Evolutionary conservation across 2,329 filamentous ascomycete species (phyloP).

Genomic region (Phialophora tarda): DNA sequence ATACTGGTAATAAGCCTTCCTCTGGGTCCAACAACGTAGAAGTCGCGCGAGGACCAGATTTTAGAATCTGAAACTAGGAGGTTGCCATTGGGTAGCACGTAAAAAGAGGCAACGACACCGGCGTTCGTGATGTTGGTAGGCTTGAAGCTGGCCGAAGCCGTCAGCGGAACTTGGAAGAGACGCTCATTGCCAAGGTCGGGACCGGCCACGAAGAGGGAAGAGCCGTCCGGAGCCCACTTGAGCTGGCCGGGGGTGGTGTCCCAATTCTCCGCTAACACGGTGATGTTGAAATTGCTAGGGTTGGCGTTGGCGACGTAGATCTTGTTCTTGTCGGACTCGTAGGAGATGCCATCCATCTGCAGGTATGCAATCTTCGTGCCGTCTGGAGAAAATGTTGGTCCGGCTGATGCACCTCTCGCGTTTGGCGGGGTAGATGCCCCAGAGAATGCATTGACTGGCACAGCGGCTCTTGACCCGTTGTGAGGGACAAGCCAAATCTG

Average conservation of each 20-base stretch:
- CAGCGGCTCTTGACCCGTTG: conserved; percentile 60
- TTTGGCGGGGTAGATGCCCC: conserved; percentile 52
- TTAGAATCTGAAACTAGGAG: conserved; percentile 45
- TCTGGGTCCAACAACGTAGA: conserved; percentile 45
- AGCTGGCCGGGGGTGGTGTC: conserved; percentile 60
- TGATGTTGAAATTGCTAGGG: conserved; percentile 45
- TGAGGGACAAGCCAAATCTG: conserved; percentile 77
- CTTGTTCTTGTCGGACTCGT: conserved; percentile 75
- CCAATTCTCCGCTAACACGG: conserved; percentile 51
- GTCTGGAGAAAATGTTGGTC: conserved; percentile 75
- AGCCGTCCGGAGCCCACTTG: conserved; percentile 60
- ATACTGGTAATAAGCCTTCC: conserved; percentile 41
- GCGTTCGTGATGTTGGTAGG: conserved; percentile 48
- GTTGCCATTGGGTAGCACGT: conserved; percentile 41
- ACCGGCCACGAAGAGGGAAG: conserved; percentile 72
- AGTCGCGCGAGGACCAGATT: conserved; percentile 47
- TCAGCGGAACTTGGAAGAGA: conserved; percentile 46
- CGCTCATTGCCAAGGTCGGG: conserved; percentile 68
- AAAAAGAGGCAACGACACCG: conserved; percentile 43
- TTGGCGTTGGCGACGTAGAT: conserved; percentile 51
- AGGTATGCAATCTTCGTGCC: conserved; percentile 75
- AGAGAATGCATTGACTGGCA: conserved; percentile 51
- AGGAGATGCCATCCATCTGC: conserved; percentile 75
- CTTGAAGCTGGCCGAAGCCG: conserved; percentile 44
- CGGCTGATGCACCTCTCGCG: conserved; percentile 63